phyloP scores from a whole-genome alignment of 768 basidiomycete genomes.

The Hortiboletus campestris region DNA sequence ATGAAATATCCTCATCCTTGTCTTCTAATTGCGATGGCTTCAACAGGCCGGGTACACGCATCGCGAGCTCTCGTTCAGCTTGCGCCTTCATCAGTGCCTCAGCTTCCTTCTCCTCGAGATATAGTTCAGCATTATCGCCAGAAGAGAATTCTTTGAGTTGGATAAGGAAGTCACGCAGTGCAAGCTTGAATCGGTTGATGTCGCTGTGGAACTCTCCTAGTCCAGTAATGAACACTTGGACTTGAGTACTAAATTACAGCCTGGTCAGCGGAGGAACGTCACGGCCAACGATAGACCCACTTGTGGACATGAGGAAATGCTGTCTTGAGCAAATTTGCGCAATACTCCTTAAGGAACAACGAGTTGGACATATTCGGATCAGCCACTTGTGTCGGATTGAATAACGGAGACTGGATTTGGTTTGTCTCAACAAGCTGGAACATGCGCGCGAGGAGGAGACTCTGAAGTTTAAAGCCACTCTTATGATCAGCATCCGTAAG shows the following conservation, averaged over 20 bases:
- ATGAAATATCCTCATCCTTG: conserved; percentile 78
- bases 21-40: conserved; percentile 94
- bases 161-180: conserved; percentile 95
- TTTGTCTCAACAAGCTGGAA: conserved; percentile 89
- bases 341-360: conserved; percentile 80
- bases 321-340: conserved; percentile 76
- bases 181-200: conserved; percentile 88
- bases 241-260: conserved; percentile 52
- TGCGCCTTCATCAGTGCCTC: conserved; percentile 76
- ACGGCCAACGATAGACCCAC: conserved; percentile 42
- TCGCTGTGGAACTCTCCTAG: conserved; percentile 74
- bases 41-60: conserved; percentile 96
- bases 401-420: conserved; percentile 78
- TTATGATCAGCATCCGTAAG: conserved; percentile 98
- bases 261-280: conserved; percentile 8
- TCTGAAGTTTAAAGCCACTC: conserved; percentile 96
- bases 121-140: conserved; percentile 87
- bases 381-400: conserved; percentile 69
- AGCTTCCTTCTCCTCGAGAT: conserved; percentile 90
- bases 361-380: conserved; percentile 76
- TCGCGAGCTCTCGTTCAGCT: conserved; percentile 84
- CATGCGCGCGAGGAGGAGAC: conserved; percentile 86
- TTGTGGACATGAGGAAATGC: conserved; percentile 92
- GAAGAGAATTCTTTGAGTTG: conserved; percentile 97
- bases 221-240: conserved; percentile 64